phyloP scores from a whole-genome alignment of 192 early-diverging fungal species.

The Coemansia sp. region DNA sequence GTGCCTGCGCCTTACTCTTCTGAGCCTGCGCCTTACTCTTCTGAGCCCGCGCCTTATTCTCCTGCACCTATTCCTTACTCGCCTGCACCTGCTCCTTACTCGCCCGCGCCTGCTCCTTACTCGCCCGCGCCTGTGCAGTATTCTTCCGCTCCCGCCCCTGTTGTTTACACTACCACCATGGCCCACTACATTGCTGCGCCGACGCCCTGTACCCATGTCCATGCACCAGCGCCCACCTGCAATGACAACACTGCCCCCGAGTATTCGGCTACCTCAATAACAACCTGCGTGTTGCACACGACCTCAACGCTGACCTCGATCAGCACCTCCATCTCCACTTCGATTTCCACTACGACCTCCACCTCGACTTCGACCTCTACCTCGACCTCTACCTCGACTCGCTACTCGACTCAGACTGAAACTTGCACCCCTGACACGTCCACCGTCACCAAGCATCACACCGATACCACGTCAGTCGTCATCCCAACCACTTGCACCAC shows the following conservation, averaged over 20 bases:
- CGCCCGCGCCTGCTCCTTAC: slow-evolving; percentile 1
- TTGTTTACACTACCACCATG: neutral
- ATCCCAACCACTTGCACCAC: slow-evolving; percentile 26
- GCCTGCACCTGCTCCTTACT: neutral
- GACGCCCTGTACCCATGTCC: neutral
- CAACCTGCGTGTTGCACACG: neutral
- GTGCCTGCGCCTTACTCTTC: neutral
- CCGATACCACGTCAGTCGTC: slow-evolving; percentile 30
- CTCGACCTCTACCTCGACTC: slow-evolving; percentile 13
- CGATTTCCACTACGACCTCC: neutral
- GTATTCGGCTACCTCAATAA: neutral
- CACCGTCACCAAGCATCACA: slow-evolving; percentile 26
- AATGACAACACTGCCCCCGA: neutral
- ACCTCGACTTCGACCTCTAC: neutral
- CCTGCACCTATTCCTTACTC: neutral
- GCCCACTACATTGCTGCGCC: slow-evolving; percentile 9
- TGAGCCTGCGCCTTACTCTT: neutral
- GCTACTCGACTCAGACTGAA: slow-evolving; percentile 38
- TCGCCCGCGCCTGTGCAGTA: neutral
- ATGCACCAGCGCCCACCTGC: neutral
- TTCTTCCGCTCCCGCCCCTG: neutral
- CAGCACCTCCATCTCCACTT: neutral
- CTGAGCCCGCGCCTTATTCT: neutral
- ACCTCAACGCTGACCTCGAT: slow-evolving; percentile 21
- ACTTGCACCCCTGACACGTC: slow-evolving; percentile 18